phyloP scores from a whole-genome alignment of 768 basidiomycete genomes.

The Cubamyces sp. region DNA sequence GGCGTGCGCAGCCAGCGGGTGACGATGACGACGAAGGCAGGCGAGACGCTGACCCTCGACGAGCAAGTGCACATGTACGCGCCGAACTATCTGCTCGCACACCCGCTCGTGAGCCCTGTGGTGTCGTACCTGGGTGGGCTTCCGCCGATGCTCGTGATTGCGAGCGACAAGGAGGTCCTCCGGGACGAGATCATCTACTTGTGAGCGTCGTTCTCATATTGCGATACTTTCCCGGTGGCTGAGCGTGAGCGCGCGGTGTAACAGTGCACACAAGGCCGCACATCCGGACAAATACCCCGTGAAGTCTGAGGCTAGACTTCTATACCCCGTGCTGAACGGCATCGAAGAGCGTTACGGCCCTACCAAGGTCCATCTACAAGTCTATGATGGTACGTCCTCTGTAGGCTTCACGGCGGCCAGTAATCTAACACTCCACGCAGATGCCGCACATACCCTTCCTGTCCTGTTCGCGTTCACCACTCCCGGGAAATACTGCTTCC shows the following conservation, averaged over 20 bases:
- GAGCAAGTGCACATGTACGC: constrained; percentile 88
- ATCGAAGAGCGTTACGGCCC: constrained; percentile 58
- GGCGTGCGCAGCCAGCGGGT: constrained; percentile 48
- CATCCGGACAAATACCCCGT: constrained; percentile 71
- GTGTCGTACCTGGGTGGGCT: constrained; percentile 87
- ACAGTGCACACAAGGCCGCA: constrained; percentile 89
- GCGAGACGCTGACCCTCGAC: constrained; percentile 56
- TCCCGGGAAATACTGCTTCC: constrained; percentile 79
- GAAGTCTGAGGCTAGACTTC: constrained; percentile 44
- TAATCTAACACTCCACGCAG: constrained; percentile 39
- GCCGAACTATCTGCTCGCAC: constrained; percentile 72
- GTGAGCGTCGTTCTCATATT: constrained; percentile 46
- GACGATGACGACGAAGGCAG: constrained; percentile 46
- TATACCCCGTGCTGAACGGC: constrained; percentile 61
- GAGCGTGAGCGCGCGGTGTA: background rate
- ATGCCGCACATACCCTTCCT: constrained; percentile 73
- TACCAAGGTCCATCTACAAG: constrained; percentile 88
- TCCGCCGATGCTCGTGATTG: constrained; percentile 83
- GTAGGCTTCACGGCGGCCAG: background rate
- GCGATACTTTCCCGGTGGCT: background rate
- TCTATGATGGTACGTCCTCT: constrained; percentile 74
- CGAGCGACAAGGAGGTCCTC: constrained; percentile 88
- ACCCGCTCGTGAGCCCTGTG: constrained; percentile 85
- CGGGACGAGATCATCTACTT: constrained; percentile 90
- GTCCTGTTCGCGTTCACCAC: constrained; percentile 77